Evolutionary conservation across 352 stramenopile species (phyloP), one percentile per base, ranked within the genome.

Genomic region (Lagenidium sp.): DNA sequence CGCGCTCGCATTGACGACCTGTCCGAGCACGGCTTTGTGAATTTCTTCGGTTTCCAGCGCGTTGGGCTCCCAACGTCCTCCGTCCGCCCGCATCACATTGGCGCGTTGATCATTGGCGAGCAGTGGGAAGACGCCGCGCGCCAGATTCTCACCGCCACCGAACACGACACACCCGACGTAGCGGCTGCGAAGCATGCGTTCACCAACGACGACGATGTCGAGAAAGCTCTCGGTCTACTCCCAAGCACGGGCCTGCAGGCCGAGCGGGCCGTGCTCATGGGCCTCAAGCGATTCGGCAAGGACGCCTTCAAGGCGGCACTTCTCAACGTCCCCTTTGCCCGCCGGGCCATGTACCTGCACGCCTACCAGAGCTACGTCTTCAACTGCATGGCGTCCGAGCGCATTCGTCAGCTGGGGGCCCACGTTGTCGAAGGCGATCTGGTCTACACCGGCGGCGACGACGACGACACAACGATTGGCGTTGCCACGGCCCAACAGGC

Each of bases 31-130:
- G 76, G 76, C 2, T 89, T 87, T 32, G 44, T 68, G n/a, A 88
- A 92, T 44, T 92, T 85, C 59, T 92, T 89, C 58, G 76, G 79
- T 8, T 85, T 85, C 47, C 76, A 92, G 50, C 79, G 76, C 4
- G 74, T 92, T 32, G 76, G 79, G 0, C 41, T 68, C 1, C 72
- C 74, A 1, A 53, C 56, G 0, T 72, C 56, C 10, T n/a, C 36
- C 0, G 52, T 88, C 8, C 66, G 76, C 10, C 55, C 65, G 6
- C 65, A 88, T 44, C 76, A 92, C 36, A 83, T 89, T 32, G 79
- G 79, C 12, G 60, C 84, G 41, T 65, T 74, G 12, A 71, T 88
- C 12, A 55, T 86, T 28, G 72, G 71, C 15, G 51, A 56, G 28
- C 66, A 88, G 23, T 92, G 66, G 63, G 45, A 81, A 41, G 52